These are phyloP conservation scores for Protomyces gravidus DNA, from an alignment of 1,139 yeast genomes.

Conservation along the genomic window DNA sequence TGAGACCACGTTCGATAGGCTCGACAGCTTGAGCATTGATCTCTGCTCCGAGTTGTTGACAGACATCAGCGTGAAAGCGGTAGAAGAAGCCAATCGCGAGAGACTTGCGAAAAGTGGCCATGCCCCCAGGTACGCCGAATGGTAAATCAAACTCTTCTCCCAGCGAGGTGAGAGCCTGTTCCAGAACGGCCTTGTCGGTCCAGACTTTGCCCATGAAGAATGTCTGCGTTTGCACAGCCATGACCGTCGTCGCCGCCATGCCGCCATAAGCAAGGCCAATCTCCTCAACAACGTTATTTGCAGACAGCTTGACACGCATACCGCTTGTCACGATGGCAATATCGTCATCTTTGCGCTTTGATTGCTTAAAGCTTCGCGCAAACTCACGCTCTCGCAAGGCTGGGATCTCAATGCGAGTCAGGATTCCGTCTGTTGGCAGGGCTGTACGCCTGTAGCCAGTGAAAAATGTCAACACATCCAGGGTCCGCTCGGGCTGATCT, in stretches of 20 bases:
- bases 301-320: slow-evolving; percentile 37
- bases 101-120: slow-evolving; percentile 47
- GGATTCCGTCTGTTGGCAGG: slow-evolving; percentile 41
- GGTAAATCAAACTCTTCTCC: slow-evolving; percentile 43
- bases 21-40: slow-evolving; percentile 40
- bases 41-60: slow-evolving; percentile 21
- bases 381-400: slow-evolving; percentile 42
- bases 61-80: slow-evolving; percentile 42
- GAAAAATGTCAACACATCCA: slow-evolving; percentile 45
- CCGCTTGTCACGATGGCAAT: slow-evolving; percentile 49
- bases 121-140: slow-evolving; percentile 49
- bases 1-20: slow-evolving; percentile 43
- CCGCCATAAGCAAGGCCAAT: slow-evolving; percentile 47
- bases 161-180: slow-evolving; percentile 39
- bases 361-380: slow-evolving; percentile 46
- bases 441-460: slow-evolving; percentile 45
- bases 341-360: slow-evolving; percentile 50
- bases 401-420: slow-evolving; percentile 44
- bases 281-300: slow-evolving; percentile 36
- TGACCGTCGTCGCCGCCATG: slow-evolving; percentile 47
- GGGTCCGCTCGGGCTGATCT: slow-evolving; percentile 36
- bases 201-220: slow-evolving; percentile 39
- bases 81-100: slow-evolving; percentile 47
- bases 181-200: slow-evolving; percentile 36
- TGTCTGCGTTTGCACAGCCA: slow-evolving; percentile 42